Evolutionary conservation across 2,329 filamentous ascomycete species (phyloP).

Genomic region (Lecanoromycetidae sp.): DNA sequence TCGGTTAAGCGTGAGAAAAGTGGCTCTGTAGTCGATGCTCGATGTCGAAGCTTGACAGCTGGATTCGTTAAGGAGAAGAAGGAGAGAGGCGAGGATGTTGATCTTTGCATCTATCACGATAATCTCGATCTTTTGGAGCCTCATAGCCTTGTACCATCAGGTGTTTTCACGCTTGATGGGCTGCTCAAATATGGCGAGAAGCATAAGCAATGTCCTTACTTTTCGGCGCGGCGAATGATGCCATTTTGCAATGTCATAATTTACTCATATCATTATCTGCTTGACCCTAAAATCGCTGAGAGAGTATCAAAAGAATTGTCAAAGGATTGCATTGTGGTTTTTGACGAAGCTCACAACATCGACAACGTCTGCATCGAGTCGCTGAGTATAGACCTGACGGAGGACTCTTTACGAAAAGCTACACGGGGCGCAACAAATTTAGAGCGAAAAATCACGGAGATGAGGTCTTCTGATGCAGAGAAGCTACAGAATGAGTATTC

Average conservation of each 20-base stretch:
- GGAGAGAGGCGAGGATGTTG: conserved; percentile 84
- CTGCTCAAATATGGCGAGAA: conserved; percentile 83
- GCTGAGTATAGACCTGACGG: conserved; percentile 88
- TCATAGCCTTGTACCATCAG: conserved; percentile 85
- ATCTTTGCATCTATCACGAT: conserved; percentile 91
- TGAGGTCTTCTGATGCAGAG: conserved; percentile 90
- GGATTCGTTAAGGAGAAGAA: conserved; percentile 98
- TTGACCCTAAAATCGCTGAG: conserved; percentile 96
- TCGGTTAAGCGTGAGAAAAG: conserved; percentile 95
- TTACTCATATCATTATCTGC: conserved; percentile 95
- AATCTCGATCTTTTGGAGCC: conserved; percentile 92
- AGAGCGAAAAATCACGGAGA: conserved; percentile 79
- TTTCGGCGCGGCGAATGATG: conserved; percentile 96
- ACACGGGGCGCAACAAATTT: conserved; percentile 82
- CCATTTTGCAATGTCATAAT: conserved; percentile 99
- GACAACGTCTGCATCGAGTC: conserved; percentile 99
- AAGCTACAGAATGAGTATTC: conserved; percentile 92
- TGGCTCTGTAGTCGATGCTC: conserved; percentile 83
- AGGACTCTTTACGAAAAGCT: conserved; percentile 84
- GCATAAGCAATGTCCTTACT: conserved; percentile 95
- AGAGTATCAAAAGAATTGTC: conserved; percentile 89
- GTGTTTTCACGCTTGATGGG: conserved; percentile 89
- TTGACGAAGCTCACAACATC: conserved; percentile 98
- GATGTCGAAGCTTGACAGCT: conserved; percentile 87
- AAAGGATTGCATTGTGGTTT: conserved; percentile 96